A percentile compares a stretch with the other conserved stretches of the same genome.
Evolutionary conservation across 1,139 yeast species (phyloP).

Genomic region (Saccharomyces hybrid): DNA sequence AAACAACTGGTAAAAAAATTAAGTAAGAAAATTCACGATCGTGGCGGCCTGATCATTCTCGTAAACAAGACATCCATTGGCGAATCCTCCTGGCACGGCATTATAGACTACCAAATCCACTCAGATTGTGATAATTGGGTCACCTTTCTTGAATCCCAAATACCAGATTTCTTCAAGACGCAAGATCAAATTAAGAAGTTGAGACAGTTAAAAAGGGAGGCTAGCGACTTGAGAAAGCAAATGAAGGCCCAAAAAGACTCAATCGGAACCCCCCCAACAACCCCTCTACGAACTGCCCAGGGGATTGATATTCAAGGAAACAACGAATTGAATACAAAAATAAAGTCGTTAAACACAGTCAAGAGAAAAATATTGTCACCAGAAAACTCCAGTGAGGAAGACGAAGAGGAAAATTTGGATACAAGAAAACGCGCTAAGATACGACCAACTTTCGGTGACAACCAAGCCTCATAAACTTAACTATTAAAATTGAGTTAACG

Average conservation of each 20-base stretch:
- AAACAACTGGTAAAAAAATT: conserved; percentile 63
- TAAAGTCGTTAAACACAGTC: neutral
- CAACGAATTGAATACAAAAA: neutral
- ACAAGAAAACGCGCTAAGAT: conserved; percentile 1
- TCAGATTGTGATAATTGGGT: conserved; percentile 84
- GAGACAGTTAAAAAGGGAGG: conserved; percentile 27
- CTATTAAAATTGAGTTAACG: neutral
- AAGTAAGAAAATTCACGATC: conserved; percentile 58
- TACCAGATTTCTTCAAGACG: conserved; percentile 30
- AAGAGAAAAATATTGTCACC: conserved; percentile 5
- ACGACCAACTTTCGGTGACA: neutral
- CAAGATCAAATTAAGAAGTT: conserved; percentile 28
- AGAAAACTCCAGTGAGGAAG: conserved; percentile 6
- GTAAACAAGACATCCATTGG: conserved; percentile 46
- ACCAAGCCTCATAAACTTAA: neutral
- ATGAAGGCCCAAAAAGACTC: conserved; percentile 13
- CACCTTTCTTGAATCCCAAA: conserved; percentile 18
- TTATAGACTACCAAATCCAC: conserved; percentile 51
- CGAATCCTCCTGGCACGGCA: conserved; percentile 47
- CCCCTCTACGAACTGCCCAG: conserved; percentile 10
- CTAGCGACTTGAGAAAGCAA: conserved; percentile 26
- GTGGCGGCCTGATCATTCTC: conserved; percentile 52
- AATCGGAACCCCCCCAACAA: conserved; percentile 22
- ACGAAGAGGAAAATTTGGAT: neutral
- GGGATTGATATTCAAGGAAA: neutral